Evolutionary conservation across 1,139 yeast genomes (phyloP).

Genomic region (Zygosaccharomyces pseudobailii): DNA sequence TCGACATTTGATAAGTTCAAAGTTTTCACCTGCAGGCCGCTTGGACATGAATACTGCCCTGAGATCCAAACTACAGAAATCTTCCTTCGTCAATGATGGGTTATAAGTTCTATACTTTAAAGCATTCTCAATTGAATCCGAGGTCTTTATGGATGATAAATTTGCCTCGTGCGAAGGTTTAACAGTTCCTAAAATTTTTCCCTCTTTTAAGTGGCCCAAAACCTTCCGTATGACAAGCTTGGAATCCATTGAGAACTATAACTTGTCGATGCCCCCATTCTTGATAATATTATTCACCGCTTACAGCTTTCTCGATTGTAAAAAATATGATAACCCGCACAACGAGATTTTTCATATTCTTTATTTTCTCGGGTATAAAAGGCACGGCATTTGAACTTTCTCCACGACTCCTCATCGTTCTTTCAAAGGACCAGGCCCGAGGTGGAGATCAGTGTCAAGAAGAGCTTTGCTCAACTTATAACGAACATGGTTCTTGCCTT

Average conservation of each 20-base stretch:
- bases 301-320: not conserved
- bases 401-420: not conserved
- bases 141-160: not conserved
- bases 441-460: slow-evolving; percentile 31
- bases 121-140: slow-evolving; percentile 6
- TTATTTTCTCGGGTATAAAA: not conserved
- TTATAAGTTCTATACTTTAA: slow-evolving; percentile 20
- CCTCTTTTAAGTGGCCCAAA: slow-evolving; percentile 14
- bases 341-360: not conserved
- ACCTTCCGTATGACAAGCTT: slow-evolving; percentile 10
- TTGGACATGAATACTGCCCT: not conserved
- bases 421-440: not conserved
- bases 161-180: not conserved
- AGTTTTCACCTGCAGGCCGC: slow-evolving; percentile 1
- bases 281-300: not conserved
- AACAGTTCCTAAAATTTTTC: slow-evolving; percentile 13
- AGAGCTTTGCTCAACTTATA: slow-evolving; percentile 21
- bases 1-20: slow-evolving; percentile 23
- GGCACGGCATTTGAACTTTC: not conserved
- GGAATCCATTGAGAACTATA: slow-evolving; percentile 1
- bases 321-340: not conserved
- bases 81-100: slow-evolving; percentile 20
- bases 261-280: not conserved
- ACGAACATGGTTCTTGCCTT: slow-evolving; percentile 99
- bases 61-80: slow-evolving; percentile 16